These are phyloP conservation scores for Sporothrix brunneoviolacea DNA, from an alignment of 2,329 filamentous ascomycete species.

Conservation along the genomic window DNA sequence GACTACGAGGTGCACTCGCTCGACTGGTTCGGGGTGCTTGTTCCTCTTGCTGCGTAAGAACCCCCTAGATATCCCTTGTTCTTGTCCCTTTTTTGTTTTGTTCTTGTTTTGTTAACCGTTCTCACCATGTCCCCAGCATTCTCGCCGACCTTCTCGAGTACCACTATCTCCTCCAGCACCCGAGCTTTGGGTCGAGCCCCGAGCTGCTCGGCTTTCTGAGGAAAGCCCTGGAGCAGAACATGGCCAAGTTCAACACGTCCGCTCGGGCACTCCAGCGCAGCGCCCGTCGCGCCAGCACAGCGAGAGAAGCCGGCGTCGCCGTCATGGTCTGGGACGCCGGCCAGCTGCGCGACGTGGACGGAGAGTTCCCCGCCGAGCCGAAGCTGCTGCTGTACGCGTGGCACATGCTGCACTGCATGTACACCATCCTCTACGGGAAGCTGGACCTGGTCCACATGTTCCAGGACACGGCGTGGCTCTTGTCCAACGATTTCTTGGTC, in stretches of 20 bases:
- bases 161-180: not conserved
- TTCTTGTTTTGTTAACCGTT: too few species aligned
- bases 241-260: not conserved
- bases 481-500: not conserved
- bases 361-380: not conserved
- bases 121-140: not conserved
- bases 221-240: too few species aligned
- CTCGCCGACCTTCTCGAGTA: not conserved
- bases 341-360: not conserved
- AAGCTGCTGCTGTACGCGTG: conserved; percentile 1
- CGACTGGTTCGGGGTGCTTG: not conserved
- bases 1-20: not conserved
- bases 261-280: not conserved
- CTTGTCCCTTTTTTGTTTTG: too few species aligned
- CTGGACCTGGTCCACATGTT: not conserved
- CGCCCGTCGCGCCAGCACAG: not conserved
- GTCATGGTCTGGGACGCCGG: not conserved
- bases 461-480: not conserved
- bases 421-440: conserved; percentile 1
- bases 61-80: too few species aligned
- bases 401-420: conserved; percentile 5
- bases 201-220: not conserved
- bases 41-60: not conserved
- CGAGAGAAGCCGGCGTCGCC: not conserved
- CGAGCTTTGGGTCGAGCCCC: not conserved